Base-by-base conservation (phyloP, 352 stramenopile species). In the Phytophthora fragariae region DNA sequence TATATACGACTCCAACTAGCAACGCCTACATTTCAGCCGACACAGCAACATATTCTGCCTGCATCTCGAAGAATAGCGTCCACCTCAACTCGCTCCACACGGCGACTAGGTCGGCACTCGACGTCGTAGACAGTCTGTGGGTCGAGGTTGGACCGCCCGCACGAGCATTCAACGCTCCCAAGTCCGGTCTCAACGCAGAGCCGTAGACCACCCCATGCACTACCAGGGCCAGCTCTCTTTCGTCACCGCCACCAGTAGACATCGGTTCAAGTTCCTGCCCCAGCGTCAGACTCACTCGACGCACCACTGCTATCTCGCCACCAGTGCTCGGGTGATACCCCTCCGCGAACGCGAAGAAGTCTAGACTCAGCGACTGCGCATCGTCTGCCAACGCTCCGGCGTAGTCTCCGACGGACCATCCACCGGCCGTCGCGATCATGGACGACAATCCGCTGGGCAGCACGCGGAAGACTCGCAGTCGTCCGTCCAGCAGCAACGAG, bases 351-450 rank as follows among this genome's bases (percentile, higher is more conserved):
- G 47, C 44, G 44, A 50, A 50, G 44, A 50, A 21, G n/a, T 50
- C 44, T 2, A 50, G 2, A 14, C 14, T 50, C 6, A 50, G 44
- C n/a, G 44, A 50, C n/a, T 50, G 44, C 4, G 15, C 44, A 8
- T 50, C 44, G 44, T 50, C 44, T n/a, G 44, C 17, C 44, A 50
- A 50, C n/a, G 15, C n/a, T 2, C 47, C 47, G 8, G n/a, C 47
- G 47, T 54, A 54, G 47, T 54, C 47, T 54, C 47, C 47, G n/a
- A 54, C 29, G 19, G 47, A 54, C 41, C 47, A 54, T 15, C 47
- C 47, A 29, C 47, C 47, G 9, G 47, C n/a, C 19, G 47, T 54
- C 19, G 47, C n/a, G 47, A 54, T 54, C 47, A 29, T 54, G 47
- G 47, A 54, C n/a, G 47, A 54, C n/a, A 54, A 29, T 14, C 47